These are phyloP conservation scores for Eimeria praecox DNA, from an alignment of 169 alveolate species.

Conservation along the genomic window DNA sequence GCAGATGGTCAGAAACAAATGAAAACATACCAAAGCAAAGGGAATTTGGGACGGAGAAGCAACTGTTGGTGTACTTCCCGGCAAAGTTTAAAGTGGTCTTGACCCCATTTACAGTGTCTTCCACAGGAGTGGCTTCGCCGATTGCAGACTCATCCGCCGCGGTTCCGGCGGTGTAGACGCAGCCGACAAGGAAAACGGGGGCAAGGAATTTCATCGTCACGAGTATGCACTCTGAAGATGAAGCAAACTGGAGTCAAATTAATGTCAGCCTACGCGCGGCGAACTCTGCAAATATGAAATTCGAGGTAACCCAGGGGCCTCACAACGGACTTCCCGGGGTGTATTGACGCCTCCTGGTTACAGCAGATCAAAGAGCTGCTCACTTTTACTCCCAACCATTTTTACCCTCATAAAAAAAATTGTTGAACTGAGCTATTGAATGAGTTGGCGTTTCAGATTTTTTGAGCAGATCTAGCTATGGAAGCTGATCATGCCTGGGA, in stretches of 20 bases:
- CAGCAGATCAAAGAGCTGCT: neutral
- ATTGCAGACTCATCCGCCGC: conserved; percentile 36
- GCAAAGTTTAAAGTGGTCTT: conserved; percentile 77
- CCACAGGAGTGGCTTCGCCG: conserved; percentile 18
- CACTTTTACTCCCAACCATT: neutral
- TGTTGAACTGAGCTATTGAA: neutral
- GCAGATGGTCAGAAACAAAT: too few relatives aligned
- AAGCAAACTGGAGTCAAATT: conserved; percentile 52
- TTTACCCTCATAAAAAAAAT: neutral
- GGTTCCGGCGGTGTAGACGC: conserved; percentile 48
- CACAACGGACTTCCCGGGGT: neutral
- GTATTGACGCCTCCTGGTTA: conserved; percentile 50
- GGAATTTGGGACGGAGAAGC: conserved; percentile 75
- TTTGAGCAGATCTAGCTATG: neutral
- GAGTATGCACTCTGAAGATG: conserved; percentile 42
- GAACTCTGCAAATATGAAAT: conserved; percentile 64
- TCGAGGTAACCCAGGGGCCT: neutral
- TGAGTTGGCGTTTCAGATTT: neutral
- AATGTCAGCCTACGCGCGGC: conserved; percentile 62
- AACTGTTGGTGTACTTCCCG: conserved; percentile 63
- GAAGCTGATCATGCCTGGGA: neutral
- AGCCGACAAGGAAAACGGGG: conserved; percentile 69
- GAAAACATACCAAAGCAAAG: conserved; percentile 66
- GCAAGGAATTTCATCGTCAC: conserved; percentile 58
- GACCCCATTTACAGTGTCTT: conserved; percentile 64